Conservation (phyloP, 805 yeast genomes). For the Candida vartiovaarae region DNA sequence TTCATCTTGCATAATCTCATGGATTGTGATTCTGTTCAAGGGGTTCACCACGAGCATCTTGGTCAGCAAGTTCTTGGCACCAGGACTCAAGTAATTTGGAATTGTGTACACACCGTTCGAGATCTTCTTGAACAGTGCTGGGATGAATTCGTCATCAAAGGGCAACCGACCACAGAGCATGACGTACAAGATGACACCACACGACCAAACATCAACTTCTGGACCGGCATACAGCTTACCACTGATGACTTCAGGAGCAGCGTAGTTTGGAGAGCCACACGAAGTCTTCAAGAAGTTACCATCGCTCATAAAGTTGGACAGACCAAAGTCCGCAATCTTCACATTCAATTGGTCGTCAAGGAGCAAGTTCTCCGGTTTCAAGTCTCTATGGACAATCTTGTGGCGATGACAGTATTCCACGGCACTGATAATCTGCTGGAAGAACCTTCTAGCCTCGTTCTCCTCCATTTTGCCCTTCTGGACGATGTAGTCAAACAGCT, state of each 20-base stretch:
- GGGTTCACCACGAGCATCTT: constrained; percentile 95
- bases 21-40: constrained; percentile 84
- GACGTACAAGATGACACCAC: constrained; percentile 91
- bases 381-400: constrained; percentile 92
- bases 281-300: constrained; percentile 92
- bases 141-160: constrained; percentile 93
- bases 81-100: constrained; percentile 79
- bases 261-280: constrained; percentile 96
- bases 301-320: constrained; percentile 94
- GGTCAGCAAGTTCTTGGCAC: constrained; percentile 76
- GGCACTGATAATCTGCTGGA: constrained; percentile 94
- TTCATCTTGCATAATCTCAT: constrained; percentile 86
- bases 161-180: constrained; percentile 96
- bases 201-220: constrained; percentile 96
- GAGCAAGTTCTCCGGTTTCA: constrained; percentile 90
- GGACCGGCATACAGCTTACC: constrained; percentile 97
- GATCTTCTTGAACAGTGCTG: constrained; percentile 87
- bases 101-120: constrained; percentile 87
- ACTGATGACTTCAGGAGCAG: constrained; percentile 94
- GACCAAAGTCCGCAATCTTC: constrained; percentile 93
- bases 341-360: constrained; percentile 87
- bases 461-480: constrained; percentile 92
- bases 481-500: constrained; percentile 89
- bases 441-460: constrained; percentile 84
- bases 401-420: constrained; percentile 95